phyloP scores from a whole-genome alignment of 768 basidiomycete species.

The Rhizopogon vesiculosus region DNA sequence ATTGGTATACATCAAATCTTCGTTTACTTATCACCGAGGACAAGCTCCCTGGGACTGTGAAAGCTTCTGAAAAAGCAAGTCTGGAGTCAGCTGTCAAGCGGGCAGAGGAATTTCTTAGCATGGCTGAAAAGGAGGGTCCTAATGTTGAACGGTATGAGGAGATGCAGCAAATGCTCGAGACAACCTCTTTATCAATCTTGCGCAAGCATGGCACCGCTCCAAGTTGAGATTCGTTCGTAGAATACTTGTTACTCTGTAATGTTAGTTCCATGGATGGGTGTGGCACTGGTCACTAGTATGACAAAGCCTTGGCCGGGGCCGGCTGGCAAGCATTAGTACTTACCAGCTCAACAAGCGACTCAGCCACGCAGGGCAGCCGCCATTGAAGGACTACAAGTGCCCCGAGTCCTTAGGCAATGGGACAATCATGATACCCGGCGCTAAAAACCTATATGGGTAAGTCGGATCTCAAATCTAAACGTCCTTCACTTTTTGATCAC shows the following conservation, averaged over 20 bases:
- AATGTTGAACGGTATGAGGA: background rate
- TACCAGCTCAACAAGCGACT: no score
- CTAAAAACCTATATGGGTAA: background rate
- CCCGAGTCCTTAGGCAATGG: no score
- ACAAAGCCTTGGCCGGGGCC: no score
- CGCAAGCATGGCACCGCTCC: background rate
- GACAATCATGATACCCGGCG: background rate
- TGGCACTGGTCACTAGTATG: no score
- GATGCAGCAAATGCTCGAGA: background rate
- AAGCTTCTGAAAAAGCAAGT: constrained; percentile 78
- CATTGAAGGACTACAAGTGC: no score
- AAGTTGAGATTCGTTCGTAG: background rate
- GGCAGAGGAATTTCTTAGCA: constrained; percentile 22
- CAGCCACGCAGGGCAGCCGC: no score
- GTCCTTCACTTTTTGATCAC: no score
- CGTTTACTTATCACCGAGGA: constrained; percentile 84
- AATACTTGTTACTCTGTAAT: no score
- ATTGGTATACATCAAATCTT: constrained; percentile 94
- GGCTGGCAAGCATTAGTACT: no score
- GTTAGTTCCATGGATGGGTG: no score
- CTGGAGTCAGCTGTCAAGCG: constrained; percentile 80
- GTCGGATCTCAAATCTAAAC: background rate
- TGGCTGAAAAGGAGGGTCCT: background rate
- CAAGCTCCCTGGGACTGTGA: constrained; percentile 84
- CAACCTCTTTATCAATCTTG: background rate